Evolutionary conservation across 2,329 filamentous ascomycete species (phyloP), one percentile per base, ranked within the genome.

Genomic region (Colletotrichum nymphaeae): DNA sequence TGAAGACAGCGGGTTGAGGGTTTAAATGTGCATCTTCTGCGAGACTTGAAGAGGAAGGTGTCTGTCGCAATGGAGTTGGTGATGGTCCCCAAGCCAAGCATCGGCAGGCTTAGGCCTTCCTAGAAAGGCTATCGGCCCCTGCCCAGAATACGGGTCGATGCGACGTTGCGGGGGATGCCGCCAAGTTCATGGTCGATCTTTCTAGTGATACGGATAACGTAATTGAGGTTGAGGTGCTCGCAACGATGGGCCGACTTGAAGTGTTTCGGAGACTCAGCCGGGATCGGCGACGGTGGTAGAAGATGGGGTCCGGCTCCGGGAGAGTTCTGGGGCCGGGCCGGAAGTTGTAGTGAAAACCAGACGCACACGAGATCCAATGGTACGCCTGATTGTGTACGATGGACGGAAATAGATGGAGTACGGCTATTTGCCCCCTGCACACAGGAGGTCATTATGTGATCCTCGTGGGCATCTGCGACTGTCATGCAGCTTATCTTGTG

Each of bases 11-110:
- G 26, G 11, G 16, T 28, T 42, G 30, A 8, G 14, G 22, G 53
- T 55, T 60, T 55, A 37, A 26, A 26, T 57, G 30, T 8, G 2
- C 49, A 37, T 24, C 30, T 9, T 52, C 11, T 6, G 11, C 8
- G 2, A 30, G 49, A 57, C 7, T 68, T 24, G n/a, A 72, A 49
- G 14, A 60, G 69, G 49, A 72, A 72, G 69, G 69, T 72, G 49
- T n/a, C 57, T 19, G 12, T 52, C 37, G 58, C 12, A 49, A 62
- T 67, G 69, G 69, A 62, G 32, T 52, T 67, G 46, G 28, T 60
- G 46, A 55, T 24, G 58, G 14, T 60, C 30, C 12, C 62, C 37
- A 8, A 28, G 57, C 66, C 57, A 63, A 63, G 46, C 30, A 12
- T 55, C 26, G 22, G 14, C 46, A 3, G 49, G 35, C 19, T 14